phyloP scores from a whole-genome alignment of 2,329 filamentous ascomycete genomes.

The Colletotrichum scovillei region DNA sequence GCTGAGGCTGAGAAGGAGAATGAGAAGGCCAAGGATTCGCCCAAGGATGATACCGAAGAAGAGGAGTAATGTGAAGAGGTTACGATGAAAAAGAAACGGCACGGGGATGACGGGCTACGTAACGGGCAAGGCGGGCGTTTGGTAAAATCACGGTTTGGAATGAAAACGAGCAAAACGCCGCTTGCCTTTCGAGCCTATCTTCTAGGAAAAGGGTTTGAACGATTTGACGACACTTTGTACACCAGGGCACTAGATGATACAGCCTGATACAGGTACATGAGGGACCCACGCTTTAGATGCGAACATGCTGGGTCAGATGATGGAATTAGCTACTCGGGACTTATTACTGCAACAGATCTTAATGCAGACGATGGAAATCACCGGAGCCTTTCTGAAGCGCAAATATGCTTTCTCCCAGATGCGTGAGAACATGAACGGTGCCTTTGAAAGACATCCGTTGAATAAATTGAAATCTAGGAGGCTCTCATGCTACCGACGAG shows the following conservation, averaged over 20 bases:
- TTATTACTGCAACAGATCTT: not conserved
- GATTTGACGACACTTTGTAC: conserved; percentile 9
- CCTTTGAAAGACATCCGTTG: too few species aligned
- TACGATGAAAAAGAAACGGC: not conserved
- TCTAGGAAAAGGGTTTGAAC: not conserved
- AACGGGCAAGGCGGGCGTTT: not conserved
- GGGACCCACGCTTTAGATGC: not conserved
- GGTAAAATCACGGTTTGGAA: not conserved
- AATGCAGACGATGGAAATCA: too few species aligned
- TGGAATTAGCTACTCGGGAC: not conserved
- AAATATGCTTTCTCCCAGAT: too few species aligned
- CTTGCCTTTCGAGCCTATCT: not conserved
- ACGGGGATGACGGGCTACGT: not conserved
- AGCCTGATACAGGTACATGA: not conserved
- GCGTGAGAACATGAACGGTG: too few species aligned
- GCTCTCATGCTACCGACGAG: too few species aligned
- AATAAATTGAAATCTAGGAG: too few species aligned
- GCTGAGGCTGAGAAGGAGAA: conserved; percentile 40
- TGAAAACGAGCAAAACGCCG: not conserved
- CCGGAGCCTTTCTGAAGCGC: too few species aligned
- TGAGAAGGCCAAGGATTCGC: conserved; percentile 36
- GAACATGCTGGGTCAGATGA: not conserved
- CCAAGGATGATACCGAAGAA: conserved; percentile 37
- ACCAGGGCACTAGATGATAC: not conserved
- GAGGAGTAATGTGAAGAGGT: conserved; percentile 8